A percentile compares a stretch with the other conserved stretches of the same genome.
Evolutionary conservation across 176 grass and related monocot species (phyloP).

Genomic region (Lolium perenne): DNA sequence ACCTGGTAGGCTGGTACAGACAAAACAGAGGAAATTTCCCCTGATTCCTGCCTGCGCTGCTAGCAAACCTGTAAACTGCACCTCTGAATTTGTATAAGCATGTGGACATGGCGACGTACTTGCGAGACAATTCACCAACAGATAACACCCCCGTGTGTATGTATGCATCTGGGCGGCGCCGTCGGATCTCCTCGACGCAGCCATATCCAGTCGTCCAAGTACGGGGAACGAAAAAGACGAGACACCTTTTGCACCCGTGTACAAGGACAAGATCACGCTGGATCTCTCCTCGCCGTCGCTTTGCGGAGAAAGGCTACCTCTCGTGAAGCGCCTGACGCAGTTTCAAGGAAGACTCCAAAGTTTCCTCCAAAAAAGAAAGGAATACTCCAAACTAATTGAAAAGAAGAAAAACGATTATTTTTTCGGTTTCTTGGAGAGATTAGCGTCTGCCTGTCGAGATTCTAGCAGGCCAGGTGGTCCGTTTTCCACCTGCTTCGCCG

Average conservation of each 20-base stretch:
- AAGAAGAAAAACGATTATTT: background rate
- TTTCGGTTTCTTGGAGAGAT: background rate
- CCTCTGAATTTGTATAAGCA: too few relatives aligned
- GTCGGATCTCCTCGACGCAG: background rate
- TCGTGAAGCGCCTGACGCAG: background rate
- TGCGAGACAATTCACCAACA: conserved; percentile 3
- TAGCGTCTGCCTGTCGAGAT: background rate
- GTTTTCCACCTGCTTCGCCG: too few relatives aligned
- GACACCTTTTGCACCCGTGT: background rate
- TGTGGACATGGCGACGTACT: background rate
- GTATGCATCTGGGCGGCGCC: background rate
- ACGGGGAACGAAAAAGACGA: too few relatives aligned
- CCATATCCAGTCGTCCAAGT: background rate
- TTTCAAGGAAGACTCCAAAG: background rate
- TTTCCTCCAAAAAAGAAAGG: background rate
- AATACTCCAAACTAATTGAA: background rate
- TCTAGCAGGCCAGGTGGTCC: background rate
- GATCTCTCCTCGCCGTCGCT: background rate
- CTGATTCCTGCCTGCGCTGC: too few relatives aligned
- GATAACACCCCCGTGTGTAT: background rate
- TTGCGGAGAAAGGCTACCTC: background rate
- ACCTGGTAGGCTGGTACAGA: too few relatives aligned
- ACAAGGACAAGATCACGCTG: conserved; percentile 20
- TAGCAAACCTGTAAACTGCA: too few relatives aligned
- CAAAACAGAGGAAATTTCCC: too few relatives aligned